These are phyloP conservation scores for Solidago caesia DNA, from an alignment of 129 eudicot species.

Conservation along the genomic window DNA sequence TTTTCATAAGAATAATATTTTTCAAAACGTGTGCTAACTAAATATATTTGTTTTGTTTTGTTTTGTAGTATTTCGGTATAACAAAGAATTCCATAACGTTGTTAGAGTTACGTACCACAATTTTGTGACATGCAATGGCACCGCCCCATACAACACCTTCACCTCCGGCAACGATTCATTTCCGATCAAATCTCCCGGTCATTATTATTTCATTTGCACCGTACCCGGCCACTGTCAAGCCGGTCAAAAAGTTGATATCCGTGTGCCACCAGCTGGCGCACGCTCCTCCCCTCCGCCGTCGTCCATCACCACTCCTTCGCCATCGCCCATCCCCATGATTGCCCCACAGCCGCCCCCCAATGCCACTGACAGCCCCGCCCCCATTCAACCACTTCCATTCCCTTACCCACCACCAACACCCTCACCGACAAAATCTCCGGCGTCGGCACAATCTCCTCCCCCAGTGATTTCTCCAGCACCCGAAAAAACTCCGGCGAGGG, in stretches of 20 bases:
- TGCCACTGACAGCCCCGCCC: neutral
- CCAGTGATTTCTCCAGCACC: neutral
- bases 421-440: neutral
- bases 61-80: slow-evolving; percentile 46
- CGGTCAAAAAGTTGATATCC: slow-evolving; percentile 58
- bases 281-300: neutral
- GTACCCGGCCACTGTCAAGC: slow-evolving; percentile 44
- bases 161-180: slow-evolving; percentile 52
- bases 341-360: neutral
- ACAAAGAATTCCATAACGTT: slow-evolving; percentile 41
- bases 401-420: slow-evolving; percentile 33
- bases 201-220: slow-evolving; percentile 51
- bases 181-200: slow-evolving; percentile 41
- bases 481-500: neutral
- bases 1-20: no score
- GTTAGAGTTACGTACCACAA: slow-evolving; percentile 43
- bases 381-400: slow-evolving; percentile 37
- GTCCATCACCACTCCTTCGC: neutral
- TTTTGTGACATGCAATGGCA: slow-evolving; percentile 38
- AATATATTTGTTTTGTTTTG: neutral
- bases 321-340: neutral
- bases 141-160: slow-evolving; percentile 28
- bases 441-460: neutral
- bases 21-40: no score
- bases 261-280: slow-evolving; percentile 26